Evolutionary conservation across 345 rosid species (phyloP).

Genomic region (Raphanus raphanistrum): DNA sequence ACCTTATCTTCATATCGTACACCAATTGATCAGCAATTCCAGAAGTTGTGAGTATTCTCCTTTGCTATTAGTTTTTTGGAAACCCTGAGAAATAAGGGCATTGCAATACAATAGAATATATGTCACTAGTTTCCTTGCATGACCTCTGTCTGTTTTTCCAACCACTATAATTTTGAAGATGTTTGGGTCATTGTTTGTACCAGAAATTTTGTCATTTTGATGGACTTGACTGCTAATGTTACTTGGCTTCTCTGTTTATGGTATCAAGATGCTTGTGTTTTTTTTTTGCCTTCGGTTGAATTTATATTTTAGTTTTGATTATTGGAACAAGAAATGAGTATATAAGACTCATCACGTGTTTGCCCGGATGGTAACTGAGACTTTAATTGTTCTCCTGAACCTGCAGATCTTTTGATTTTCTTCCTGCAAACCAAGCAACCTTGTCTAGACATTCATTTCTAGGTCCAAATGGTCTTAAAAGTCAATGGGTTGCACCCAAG

Average conservation of each 20-base stretch:
- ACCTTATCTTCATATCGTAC: constrained; percentile 42
- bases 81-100: constrained; percentile 3
- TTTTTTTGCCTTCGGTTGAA: neutral
- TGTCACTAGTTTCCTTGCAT: constrained; percentile 3
- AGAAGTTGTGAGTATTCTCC: constrained; percentile 67
- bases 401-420: constrained; percentile 69
- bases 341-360: neutral
- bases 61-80: constrained; percentile 5
- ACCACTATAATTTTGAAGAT: neutral
- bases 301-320: neutral
- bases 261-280: constrained; percentile 9
- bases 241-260: neutral
- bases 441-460: constrained; percentile 92
- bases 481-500: constrained; percentile 86
- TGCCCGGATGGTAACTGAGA: constrained; percentile 2
- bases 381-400: constrained; percentile 4
- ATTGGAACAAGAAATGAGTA: neutral
- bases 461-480: constrained; percentile 86
- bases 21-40: constrained; percentile 73
- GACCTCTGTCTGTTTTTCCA: neutral
- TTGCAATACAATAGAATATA: neutral
- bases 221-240: neutral
- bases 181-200: constrained; percentile 3
- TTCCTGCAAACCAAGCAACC: constrained; percentile 81
- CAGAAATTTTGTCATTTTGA: neutral